These are phyloP conservation scores for Botryococcus braunii DNA, from an alignment of 163 green algal species.

Conservation along the genomic window DNA sequence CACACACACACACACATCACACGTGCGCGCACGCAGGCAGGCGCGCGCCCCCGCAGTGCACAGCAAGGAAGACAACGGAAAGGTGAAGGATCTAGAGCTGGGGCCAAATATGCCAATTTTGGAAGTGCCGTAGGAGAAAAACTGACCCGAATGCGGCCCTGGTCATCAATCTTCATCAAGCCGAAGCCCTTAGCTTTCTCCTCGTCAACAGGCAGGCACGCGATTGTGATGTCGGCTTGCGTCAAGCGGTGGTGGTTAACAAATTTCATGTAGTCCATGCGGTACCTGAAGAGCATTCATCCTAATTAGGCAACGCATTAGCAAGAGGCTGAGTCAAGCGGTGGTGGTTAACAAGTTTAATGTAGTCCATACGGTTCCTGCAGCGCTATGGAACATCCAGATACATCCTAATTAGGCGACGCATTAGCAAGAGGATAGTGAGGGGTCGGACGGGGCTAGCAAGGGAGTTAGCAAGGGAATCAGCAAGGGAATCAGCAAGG, in stretches of 20 bases:
- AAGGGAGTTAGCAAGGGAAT: too few species aligned
- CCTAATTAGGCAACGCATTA: too few species aligned
- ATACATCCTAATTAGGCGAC: too few species aligned
- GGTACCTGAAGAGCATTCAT: slow-evolving; percentile 80
- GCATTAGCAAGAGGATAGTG: too few species aligned
- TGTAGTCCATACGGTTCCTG: slow-evolving; percentile 98
- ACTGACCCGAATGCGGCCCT: slow-evolving; percentile 58
- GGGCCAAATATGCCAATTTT: neutral
- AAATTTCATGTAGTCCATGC: slow-evolving; percentile 99
- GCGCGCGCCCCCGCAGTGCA: too few species aligned
- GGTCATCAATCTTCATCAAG: slow-evolving; percentile 93
- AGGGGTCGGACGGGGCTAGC: too few species aligned
- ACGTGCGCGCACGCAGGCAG: too few species aligned
- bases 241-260: slow-evolving; percentile 84
- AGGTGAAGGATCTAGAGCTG: neutral
- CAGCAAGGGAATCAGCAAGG: too few species aligned
- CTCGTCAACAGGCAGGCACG: slow-evolving; percentile 80
- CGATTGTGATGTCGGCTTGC: slow-evolving; percentile 94
- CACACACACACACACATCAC: neutral
- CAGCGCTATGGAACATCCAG: too few species aligned
- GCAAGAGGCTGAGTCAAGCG: too few species aligned
- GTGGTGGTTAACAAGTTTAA: slow-evolving; percentile 95
- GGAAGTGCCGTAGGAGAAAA: neutral
- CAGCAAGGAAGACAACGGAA: too few species aligned
- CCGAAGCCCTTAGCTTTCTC: slow-evolving; percentile 91